Evolutionary conservation across 31 red algal genomes (phyloP), one percentile per base, ranked within the genome.

Genomic region (Odonthalia washingtoniensis): DNA sequence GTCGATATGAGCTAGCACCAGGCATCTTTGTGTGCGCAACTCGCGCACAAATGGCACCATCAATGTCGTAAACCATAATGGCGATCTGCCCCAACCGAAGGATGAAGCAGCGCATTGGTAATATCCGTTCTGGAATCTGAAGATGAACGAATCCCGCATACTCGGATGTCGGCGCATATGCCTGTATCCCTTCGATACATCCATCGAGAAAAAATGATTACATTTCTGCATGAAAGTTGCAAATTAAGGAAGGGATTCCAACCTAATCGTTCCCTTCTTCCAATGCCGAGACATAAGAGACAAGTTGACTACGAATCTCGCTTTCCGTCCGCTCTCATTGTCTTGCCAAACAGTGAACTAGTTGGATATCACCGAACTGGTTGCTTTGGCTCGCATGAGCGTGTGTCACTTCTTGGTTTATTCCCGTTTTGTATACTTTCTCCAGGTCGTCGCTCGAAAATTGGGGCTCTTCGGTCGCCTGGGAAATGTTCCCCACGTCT

Each of bases 31-130:
- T n/a, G n/a, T n/a, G 77, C 77, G 31, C 5, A 89, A 6, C 17
- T 72, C 26, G 43, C 1, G 33, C 26, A 89, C 62, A 33, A 89
- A 70, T 14, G 77, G 60, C 4, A 32, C 1, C 77, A 89, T 34
- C 4, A 89, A 38, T 41, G 31, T 0, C 0, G 64, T 75, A 66
- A 89, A 89, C 30, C 49, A 77, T 5, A 87, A 45, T 4, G 72
- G 73, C 27, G 84, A 87, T 38, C 84, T 46, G 0, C 75, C 86
- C 86, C 75, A 89, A n/a, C 65, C 86, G 28, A 89, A 81, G 38
- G 86, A 77, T 0, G 74, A 35, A 18, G 75, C 86, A 27, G 81
- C 0, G 63, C 86, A 89, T 42, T 70, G 86, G 40, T 70, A 73
- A 31, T 73, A 73, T 0, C 0, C 1, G 2, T 65, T 65, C 28